A percentile compares a stretch with the other conserved stretches of the same genome.
Evolutionary conservation across 352 stramenopile species (phyloP).

Genomic region (Globisporangium carolinianum): DNA sequence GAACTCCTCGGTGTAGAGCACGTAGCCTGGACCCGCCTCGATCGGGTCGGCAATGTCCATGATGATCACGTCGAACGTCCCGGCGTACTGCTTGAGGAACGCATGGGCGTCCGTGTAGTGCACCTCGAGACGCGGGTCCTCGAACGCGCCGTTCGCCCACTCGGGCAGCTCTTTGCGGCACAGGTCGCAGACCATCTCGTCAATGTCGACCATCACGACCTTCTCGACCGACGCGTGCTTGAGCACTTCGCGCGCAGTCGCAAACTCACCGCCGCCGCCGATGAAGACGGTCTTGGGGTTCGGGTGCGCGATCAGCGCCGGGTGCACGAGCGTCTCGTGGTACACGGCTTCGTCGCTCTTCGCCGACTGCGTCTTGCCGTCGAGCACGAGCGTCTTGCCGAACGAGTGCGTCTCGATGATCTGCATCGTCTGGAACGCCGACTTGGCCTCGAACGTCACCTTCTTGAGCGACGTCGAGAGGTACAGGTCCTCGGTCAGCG

Average conservation of each 20-base stretch:
- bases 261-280: slow-evolving; percentile 90
- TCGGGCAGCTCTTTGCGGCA: slow-evolving; percentile 92
- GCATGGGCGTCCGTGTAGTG: slow-evolving; percentile 88
- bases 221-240: slow-evolving; percentile 91
- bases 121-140: slow-evolving; percentile 89
- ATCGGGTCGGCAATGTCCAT: slow-evolving; percentile 95
- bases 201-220: slow-evolving; percentile 95
- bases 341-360: slow-evolving; percentile 93
- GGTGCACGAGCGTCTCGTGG: slow-evolving; percentile 94
- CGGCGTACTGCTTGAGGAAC: slow-evolving; percentile 83
- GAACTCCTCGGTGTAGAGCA: slow-evolving; percentile 83
- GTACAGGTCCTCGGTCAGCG: slow-evolving; percentile 85
- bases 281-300: slow-evolving; percentile 91
- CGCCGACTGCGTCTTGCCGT: slow-evolving; percentile 93
- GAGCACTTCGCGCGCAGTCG: slow-evolving; percentile 89
- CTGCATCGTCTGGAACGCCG: slow-evolving; percentile 91
- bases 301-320: slow-evolving; percentile 82
- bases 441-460: slow-evolving; percentile 84
- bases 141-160: slow-evolving; percentile 86
- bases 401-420: slow-evolving; percentile 92
- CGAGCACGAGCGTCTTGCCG: slow-evolving; percentile 93
- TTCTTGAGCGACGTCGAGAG: slow-evolving; percentile 86
- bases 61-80: slow-evolving; percentile 92
- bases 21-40: slow-evolving; percentile 90
- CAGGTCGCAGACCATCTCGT: slow-evolving; percentile 90